phyloP scores from a whole-genome alignment of 2,329 filamentous ascomycete species.

The Sarocladium brachiariae region DNA sequence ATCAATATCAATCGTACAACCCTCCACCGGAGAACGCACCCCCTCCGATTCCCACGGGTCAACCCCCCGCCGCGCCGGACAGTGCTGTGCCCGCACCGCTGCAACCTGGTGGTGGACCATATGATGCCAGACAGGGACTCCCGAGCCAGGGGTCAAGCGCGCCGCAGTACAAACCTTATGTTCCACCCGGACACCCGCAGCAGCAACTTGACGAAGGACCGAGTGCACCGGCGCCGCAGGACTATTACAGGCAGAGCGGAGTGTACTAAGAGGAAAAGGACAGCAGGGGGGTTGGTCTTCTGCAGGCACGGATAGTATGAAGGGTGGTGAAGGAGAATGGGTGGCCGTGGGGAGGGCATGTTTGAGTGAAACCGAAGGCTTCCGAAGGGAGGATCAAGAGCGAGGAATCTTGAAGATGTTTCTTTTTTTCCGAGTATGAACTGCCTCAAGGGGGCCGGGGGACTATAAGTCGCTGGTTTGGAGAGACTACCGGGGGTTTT shows the following conservation, averaged over 20 bases:
- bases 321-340: neutral
- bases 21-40: conserved; percentile 28
- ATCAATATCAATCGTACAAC: conserved; percentile 35
- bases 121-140: conserved; percentile 43
- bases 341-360: neutral
- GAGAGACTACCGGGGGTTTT: too few relatives aligned
- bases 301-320: neutral
- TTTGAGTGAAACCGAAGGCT: neutral
- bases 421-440: too few relatives aligned
- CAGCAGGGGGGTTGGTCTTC: neutral
- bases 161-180: conserved; percentile 55
- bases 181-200: conserved; percentile 33
- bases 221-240: conserved; percentile 44
- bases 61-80: conserved; percentile 23
- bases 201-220: conserved; percentile 28
- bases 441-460: too few relatives aligned
- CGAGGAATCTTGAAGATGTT: neutral
- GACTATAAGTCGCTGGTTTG: too few relatives aligned
- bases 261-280: conserved; percentile 19
- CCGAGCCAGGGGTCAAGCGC: conserved; percentile 37
- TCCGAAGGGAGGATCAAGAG: neutral
- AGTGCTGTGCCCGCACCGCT: conserved; percentile 34
- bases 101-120: conserved; percentile 34
- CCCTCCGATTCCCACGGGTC: conserved; percentile 34
- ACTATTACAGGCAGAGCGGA: conserved; percentile 47